Evolutionary conservation across 2,329 filamentous ascomycete genomes (phyloP).

Genomic region (Neurospora sp.): DNA sequence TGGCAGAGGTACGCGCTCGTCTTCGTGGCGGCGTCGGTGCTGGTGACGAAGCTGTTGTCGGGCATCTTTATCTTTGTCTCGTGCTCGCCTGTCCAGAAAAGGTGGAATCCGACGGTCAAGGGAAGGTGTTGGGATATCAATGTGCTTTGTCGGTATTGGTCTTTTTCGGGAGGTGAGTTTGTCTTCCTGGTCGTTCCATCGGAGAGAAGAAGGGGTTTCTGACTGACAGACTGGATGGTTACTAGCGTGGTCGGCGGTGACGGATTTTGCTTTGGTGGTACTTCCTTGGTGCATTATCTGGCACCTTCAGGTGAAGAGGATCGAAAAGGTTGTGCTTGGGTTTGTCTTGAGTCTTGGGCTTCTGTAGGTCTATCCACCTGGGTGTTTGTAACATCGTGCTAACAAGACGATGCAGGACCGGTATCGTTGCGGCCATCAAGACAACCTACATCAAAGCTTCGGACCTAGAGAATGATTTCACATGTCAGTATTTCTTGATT

Average conservation of each 20-base stretch:
- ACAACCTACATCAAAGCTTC: not conserved
- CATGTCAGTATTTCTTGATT: not conserved
- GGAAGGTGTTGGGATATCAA: not conserved
- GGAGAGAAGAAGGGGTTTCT: not conserved
- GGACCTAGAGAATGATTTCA: not conserved
- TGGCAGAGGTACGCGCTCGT: not conserved
- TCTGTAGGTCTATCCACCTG: not conserved
- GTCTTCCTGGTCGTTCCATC: not conserved
- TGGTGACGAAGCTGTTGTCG: not conserved
- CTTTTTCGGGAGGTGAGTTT: not conserved
- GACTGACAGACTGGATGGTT: not conserved
- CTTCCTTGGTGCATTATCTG: not conserved
- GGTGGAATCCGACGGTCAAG: not conserved
- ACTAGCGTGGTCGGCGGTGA: not conserved
- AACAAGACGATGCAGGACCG: not conserved
- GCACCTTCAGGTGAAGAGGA: not conserved
- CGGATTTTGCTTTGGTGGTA: not conserved
- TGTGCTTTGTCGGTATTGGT: not conserved
- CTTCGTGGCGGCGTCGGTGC: not conserved
- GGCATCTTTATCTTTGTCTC: not conserved
- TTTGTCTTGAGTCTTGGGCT: not conserved
- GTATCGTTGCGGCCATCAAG: not conserved
- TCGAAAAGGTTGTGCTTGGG: not conserved
- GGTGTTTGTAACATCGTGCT: not conserved
- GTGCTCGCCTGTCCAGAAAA: not conserved